These are phyloP conservation scores for Platanus orientalis DNA, from an alignment of 164 flowering plant species.

Conservation along the genomic window DNA sequence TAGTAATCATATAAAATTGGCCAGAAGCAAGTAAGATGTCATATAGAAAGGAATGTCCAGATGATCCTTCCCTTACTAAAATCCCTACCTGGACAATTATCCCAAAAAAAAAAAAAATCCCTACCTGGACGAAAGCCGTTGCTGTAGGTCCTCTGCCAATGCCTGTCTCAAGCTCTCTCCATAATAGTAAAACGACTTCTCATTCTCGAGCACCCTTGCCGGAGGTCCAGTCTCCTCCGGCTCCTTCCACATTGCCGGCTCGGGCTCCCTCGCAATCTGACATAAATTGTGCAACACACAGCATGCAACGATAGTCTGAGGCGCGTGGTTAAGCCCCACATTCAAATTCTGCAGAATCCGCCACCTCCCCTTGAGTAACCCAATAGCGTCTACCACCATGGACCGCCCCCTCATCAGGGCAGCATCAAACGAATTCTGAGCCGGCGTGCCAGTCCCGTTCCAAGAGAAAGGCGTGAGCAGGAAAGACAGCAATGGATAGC, in stretches of 20 bases:
- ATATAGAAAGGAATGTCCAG: background rate
- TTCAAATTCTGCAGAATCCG: constrained; percentile 81
- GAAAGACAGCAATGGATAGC: constrained; percentile 73
- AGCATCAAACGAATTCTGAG: constrained; percentile 73
- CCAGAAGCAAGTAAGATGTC: background rate
- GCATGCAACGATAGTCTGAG: constrained; percentile 92
- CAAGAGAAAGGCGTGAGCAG: constrained; percentile 72
- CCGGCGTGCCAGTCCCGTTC: constrained; percentile 50
- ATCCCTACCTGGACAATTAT: too few relatives aligned
- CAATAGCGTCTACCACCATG: constrained; percentile 75
- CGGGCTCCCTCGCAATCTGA: constrained; percentile 94
- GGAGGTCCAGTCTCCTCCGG: constrained; percentile 61
- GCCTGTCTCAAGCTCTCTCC: constrained; percentile 83
- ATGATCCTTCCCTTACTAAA: background rate
- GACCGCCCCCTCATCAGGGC: constrained; percentile 71
- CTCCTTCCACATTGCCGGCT: constrained; percentile 72
- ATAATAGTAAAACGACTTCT: constrained; percentile 61
- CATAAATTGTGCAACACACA: constrained; percentile 95
- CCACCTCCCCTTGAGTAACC: constrained; percentile 90
- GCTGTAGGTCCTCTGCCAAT: constrained; percentile 81
- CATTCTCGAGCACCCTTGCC: constrained; percentile 64
- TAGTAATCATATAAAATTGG: background rate
- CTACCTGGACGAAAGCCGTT: constrained; percentile 53
- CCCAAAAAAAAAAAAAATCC: too few relatives aligned
- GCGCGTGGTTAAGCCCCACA: constrained; percentile 83